Percentiles rank a stretch among this genome's conserved stretches.
These are phyloP conservation scores for Candida sojae DNA, from an alignment of 1,139 yeast genomes.

Conservation along the genomic window DNA sequence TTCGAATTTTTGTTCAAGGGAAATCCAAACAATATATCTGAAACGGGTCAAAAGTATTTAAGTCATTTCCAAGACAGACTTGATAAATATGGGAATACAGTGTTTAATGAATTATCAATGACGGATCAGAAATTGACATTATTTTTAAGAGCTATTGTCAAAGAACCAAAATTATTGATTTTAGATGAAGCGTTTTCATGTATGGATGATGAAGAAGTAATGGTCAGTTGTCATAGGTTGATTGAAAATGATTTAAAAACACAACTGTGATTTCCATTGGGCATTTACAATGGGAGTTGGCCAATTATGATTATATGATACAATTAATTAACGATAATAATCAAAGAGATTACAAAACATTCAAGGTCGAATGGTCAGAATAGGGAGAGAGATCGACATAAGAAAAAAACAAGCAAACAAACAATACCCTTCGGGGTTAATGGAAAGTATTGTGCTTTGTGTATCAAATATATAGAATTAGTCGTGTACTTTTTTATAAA, in stretches of 20 bases:
- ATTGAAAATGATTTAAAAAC: conserved; percentile 51
- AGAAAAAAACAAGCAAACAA: too few relatives aligned
- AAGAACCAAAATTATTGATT: conserved; percentile 74
- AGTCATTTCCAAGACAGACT: conserved; percentile 29
- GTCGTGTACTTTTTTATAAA: not conserved
- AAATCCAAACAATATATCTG: conserved; percentile 15
- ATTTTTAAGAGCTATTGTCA: conserved; percentile 73
- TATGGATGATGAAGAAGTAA: conserved; percentile 66
- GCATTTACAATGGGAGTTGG: conserved; percentile 59
- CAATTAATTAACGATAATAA: conserved; percentile 36
- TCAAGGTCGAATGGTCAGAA: conserved; percentile 8
- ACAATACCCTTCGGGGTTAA: not conserved
- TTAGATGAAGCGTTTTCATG: conserved; percentile 94
- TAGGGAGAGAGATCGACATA: not conserved
- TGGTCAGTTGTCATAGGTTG: conserved; percentile 66
- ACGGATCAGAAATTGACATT: conserved; percentile 80
- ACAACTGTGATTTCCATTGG: conserved; percentile 80
- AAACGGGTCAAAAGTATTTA: conserved; percentile 21
- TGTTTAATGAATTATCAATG: conserved; percentile 57
- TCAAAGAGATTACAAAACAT: conserved; percentile 22
- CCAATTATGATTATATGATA: conserved; percentile 36
- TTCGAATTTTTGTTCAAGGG: conserved; percentile 35
- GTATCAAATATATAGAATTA: not conserved
- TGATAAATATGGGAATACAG: conserved; percentile 28
- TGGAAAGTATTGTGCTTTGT: not conserved